Percentiles rank a stretch among this genome's conserved stretches.
Conservation (phyloP, 805 yeast species). For the Candida palmyrensis region DNA sequence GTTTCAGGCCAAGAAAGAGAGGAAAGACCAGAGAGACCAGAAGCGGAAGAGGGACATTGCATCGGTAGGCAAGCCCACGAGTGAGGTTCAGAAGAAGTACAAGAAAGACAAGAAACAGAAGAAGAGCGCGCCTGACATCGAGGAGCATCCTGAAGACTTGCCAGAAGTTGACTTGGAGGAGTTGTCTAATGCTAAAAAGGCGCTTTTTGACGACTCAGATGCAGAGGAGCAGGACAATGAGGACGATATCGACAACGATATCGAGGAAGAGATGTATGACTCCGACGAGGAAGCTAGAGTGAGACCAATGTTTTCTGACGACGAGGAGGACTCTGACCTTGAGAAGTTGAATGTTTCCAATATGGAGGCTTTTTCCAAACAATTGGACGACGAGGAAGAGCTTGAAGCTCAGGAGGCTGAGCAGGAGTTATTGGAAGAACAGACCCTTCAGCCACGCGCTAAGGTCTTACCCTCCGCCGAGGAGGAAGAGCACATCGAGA, state of each 20-base stretch:
- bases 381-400: slow-evolving; percentile 56
- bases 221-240: slow-evolving; percentile 44
- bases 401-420: slow-evolving; percentile 44
- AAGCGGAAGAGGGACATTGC: slow-evolving; percentile 22
- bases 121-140: slow-evolving; percentile 26
- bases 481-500: slow-evolving; percentile 52
- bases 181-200: slow-evolving; percentile 62
- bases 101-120: slow-evolving; percentile 14
- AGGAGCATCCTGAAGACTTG: slow-evolving; percentile 40
- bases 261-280: slow-evolving; percentile 34
- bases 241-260: slow-evolving; percentile 37
- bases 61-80: slow-evolving; percentile 18
- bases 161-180: slow-evolving; percentile 70
- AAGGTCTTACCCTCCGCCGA: slow-evolving; percentile 66
- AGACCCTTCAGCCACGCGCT: slow-evolving; percentile 66
- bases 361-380: slow-evolving; percentile 72
- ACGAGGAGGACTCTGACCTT: slow-evolving; percentile 46
- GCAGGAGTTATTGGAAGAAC: slow-evolving; percentile 54
- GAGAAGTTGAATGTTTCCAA: slow-evolving; percentile 73
- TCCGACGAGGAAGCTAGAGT: slow-evolving; percentile 59
- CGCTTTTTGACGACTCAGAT: slow-evolving; percentile 73
- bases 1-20: slow-evolving; percentile 45
- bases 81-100: slow-evolving; percentile 12
- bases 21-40: slow-evolving; percentile 29
- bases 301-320: slow-evolving; percentile 79